Base-by-base conservation (phyloP, 139 green algal species). In the Closterium sp. region DNA sequence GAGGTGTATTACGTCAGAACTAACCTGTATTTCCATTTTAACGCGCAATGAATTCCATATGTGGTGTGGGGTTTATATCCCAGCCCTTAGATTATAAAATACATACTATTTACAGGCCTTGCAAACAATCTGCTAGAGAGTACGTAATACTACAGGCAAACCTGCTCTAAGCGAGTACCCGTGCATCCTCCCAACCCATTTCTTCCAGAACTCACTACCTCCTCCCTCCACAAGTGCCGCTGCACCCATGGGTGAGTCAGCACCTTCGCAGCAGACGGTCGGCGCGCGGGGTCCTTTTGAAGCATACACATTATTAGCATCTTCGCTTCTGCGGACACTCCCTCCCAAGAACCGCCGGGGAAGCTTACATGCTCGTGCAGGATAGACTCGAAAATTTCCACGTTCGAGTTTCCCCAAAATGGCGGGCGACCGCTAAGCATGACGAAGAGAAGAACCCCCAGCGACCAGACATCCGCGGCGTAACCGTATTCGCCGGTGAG, bases 381-480 rank as follows among this genome's bases (percentile, higher is more conserved):
- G 21, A 94, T 85, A 9, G 84, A 90, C 6, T 95, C 31, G 94
- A 96, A 91, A 17, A 91, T n/a, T 4, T 89, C 32, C n/a, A 38
- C 13, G 70, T 88, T 31, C 10, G 31, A 29, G 28, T 88, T 42
- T n/a, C 86, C 86, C 73, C 79, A 91, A 90, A 93, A 93, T 4
- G 91, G 91, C 7, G 45, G 45, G 28, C 86, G 30, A 28, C 91
- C 91, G 27, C 50, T 42, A 9, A 95, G 87, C 45, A 95, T n/a
- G 87, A 95, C 28, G 70, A 98, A 98, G 30, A 97, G 93, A 90
- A 97, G 96, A 73, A 98, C 96, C 85, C 97, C 97, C 22, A 97
- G 50, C n/a, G 93, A 96, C 97, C 97, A 98, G 85, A 98, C 94
- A 94, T 98, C 97, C 19, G 95, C 96, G 89, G 97, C 92, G 19